Evolutionary conservation across 352 stramenopile genomes (phyloP), one percentile per base, ranked within the genome.

Genomic region (Pythium biforme): DNA sequence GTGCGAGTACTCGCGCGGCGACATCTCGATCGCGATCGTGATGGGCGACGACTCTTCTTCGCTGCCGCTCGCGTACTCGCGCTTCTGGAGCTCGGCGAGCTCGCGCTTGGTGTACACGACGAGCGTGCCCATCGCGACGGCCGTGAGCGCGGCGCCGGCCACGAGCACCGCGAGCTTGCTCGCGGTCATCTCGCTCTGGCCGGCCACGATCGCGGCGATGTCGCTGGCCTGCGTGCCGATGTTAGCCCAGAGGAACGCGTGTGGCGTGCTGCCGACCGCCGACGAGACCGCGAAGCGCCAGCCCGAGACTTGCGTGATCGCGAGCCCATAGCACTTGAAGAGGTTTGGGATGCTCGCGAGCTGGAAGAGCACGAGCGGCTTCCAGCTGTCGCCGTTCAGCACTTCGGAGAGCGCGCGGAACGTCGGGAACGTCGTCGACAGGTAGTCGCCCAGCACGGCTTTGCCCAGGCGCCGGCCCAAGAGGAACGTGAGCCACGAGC

Each of bases 251-350:
- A 93, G 50, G 22, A 91, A 53, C 3, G 83, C 75, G 58, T 91
- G 78, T 17, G 83, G 83, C 29, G 82, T 17, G 37, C 73, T 81
- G 15, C 76, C 82, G 14, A 90, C 43, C 3, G 75, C 69, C 4
- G 78, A 84, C 0, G 83, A 90, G 51, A 88, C 59, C 0, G 64
- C 70, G 51, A 93, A 93, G 9, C 81, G 72, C 43, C 56, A 54
- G 20, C 73, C 47, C 20, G 81, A 84, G 23, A 93, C 72, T 20
- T 85, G 72, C 0, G 83, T 93, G 55, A 93, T 86, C 45, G 83
- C 79, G 15, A 93, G 64, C n/a, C 64, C 86, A 70, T 91, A 93
- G 65, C 79, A 86, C 55, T 90, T 90, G 58, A 88, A 71, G n/a
- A 90, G 68, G 55, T 93, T 93, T 10, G 83, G 83, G 46, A 93